A percentile compares a stretch with the other conserved stretches of the same genome.
Evolutionary conservation across 2,329 filamentous ascomycete genomes (phyloP).

Genomic region (Beauveria sp.): DNA sequence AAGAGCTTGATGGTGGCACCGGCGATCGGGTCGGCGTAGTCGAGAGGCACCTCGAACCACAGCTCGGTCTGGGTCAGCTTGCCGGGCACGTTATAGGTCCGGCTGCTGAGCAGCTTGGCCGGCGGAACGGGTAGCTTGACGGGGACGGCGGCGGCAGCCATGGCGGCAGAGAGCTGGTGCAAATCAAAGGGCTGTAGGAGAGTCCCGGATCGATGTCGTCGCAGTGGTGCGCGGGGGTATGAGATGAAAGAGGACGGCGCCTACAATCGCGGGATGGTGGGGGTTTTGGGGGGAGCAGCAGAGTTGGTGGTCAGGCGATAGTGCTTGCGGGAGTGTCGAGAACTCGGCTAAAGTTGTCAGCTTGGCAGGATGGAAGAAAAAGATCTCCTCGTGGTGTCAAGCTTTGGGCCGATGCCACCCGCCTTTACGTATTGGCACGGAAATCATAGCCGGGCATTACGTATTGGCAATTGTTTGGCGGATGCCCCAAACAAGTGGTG

Average conservation of each 20-base stretch:
- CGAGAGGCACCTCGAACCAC: slow-evolving; percentile 79
- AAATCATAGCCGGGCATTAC: neutral
- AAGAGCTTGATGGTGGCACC: slow-evolving; percentile 63
- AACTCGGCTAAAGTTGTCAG: too few relatives aligned
- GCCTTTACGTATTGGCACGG: neutral
- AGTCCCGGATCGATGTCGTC: slow-evolving; percentile 6
- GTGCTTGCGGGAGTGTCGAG: neutral
- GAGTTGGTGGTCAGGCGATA: neutral
- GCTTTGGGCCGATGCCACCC: neutral
- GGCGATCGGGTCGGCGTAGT: slow-evolving; percentile 57
- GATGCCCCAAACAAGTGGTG: neutral
- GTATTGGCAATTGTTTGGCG: neutral
- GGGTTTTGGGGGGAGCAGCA: neutral
- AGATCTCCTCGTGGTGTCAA: neutral
- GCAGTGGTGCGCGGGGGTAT: neutral
- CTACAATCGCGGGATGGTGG: neutral
- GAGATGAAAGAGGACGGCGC: too few relatives aligned
- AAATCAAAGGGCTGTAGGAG: slow-evolving; percentile 10
- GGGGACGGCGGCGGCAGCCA: slow-evolving; percentile 9
- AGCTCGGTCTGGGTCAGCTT: slow-evolving; percentile 71
- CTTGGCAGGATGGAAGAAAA: neutral
- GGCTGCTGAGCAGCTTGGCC: slow-evolving; percentile 34
- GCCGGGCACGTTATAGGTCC: slow-evolving; percentile 44
- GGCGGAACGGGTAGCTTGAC: slow-evolving; percentile 23
- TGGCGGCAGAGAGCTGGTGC: slow-evolving; percentile 3